Percentiles rank a stretch among this genome's conserved stretches.
Conservation (phyloP, 345 rosid genomes). For the Boechera divaricarpa region DNA sequence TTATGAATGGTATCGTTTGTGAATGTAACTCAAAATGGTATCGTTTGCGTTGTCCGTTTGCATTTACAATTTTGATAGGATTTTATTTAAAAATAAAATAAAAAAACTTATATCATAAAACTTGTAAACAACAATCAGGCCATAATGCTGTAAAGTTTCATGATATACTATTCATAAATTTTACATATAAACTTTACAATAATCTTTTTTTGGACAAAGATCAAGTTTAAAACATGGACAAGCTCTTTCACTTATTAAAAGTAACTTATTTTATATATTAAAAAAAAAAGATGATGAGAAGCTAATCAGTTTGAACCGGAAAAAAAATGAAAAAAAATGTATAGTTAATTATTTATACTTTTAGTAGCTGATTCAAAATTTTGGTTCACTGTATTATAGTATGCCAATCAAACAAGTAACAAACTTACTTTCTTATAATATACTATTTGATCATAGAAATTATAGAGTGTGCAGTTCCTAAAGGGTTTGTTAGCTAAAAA, state of each 20-base stretch:
- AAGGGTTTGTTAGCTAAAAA: conserved; percentile 29
- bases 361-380: conserved; percentile 23
- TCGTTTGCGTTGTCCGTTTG: neutral
- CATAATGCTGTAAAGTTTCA: neutral
- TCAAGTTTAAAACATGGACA: neutral
- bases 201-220: neutral
- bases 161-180: neutral
- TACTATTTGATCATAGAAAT: conserved; percentile 36
- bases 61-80: neutral
- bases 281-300: conserved; percentile 11
- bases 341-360: neutral
- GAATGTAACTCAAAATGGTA: neutral
- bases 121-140: neutral
- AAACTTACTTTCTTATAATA: conserved; percentile 31
- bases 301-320: neutral
- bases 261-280: neutral
- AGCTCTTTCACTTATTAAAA: neutral
- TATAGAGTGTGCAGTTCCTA: conserved; percentile 36
- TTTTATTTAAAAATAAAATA: neutral
- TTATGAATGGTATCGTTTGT: neutral
- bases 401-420: conserved; percentile 42
- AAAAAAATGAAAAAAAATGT: neutral
- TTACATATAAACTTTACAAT: neutral
- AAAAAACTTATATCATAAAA: neutral
- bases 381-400: conserved; percentile 30